Conservation (phyloP, 441 rosid species). For the Adansonia grandidieri region DNA sequence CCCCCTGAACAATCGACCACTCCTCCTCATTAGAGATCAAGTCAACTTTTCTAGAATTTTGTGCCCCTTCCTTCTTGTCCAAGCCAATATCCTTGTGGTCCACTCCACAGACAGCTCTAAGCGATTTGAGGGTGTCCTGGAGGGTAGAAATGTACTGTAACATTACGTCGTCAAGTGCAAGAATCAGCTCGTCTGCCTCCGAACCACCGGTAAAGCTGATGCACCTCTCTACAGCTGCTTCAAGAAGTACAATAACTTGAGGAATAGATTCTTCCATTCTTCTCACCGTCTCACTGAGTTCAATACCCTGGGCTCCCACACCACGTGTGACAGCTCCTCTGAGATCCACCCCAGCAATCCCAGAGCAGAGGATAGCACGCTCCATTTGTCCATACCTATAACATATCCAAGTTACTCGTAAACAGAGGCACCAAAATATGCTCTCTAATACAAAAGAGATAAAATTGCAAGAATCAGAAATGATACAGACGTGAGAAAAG, state of each 20-base stretch:
- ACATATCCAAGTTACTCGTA: constrained; percentile 32
- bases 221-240: constrained; percentile 96
- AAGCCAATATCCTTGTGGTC: constrained; percentile 69
- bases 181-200: constrained; percentile 93
- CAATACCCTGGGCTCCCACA: constrained; percentile 98
- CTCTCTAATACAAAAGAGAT: constrained; percentile 17
- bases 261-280: constrained; percentile 99
- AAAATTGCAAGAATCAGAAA: constrained; percentile 4
- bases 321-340: constrained; percentile 99
- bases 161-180: constrained; percentile 90
- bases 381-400: constrained; percentile 96
- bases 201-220: constrained; percentile 95
- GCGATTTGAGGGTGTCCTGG: constrained; percentile 91
- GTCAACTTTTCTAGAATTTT: constrained; percentile 63
- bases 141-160: constrained; percentile 86
- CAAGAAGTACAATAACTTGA: constrained; percentile 89
- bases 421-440: constrained; percentile 21
- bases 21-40: constrained; percentile 89
- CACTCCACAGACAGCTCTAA: constrained; percentile 91
- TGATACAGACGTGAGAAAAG: background rate
- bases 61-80: constrained; percentile 80
- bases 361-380: constrained; percentile 84
- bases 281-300: constrained; percentile 95
- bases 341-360: constrained; percentile 88
- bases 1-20: constrained; percentile 99